These are phyloP conservation scores for Botrytis deweyae DNA, from an alignment of 2,329 filamentous ascomycete species.

Conservation along the genomic window DNA sequence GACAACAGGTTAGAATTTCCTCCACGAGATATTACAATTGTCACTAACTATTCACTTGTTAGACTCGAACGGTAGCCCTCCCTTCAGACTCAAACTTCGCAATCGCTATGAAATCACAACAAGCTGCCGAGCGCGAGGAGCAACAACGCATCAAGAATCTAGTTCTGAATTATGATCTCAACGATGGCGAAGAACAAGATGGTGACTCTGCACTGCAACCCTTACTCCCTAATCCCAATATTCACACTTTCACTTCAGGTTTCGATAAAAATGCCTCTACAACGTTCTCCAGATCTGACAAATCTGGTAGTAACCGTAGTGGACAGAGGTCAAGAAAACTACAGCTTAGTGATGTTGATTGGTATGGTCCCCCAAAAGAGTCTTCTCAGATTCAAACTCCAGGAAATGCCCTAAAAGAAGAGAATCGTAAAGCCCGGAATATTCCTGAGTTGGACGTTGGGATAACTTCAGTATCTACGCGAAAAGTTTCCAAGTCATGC, in stretches of 20 bases:
- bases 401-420: constrained; percentile 19
- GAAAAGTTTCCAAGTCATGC: constrained; percentile 12
- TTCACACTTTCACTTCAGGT: constrained; percentile 55
- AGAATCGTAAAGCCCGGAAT: background rate
- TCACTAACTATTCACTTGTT: constrained; percentile 22
- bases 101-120: constrained; percentile 92
- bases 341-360: constrained; percentile 95
- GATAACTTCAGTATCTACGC: background rate
- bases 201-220: constrained; percentile 58
- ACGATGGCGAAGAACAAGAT: constrained; percentile 76
- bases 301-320: constrained; percentile 48
- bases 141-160: constrained; percentile 98
- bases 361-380: constrained; percentile 59
- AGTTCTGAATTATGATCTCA: constrained; percentile 92
- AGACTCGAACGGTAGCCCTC: constrained; percentile 89
- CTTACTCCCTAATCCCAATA: constrained; percentile 49
- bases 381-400: constrained; percentile 27
- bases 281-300: constrained; percentile 38
- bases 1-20: constrained; percentile 69
- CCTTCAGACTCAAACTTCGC: constrained; percentile 92
- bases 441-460: constrained; percentile 11
- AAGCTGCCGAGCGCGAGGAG: constrained; percentile 91
- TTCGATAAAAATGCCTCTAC: constrained; percentile 51
- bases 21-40: background rate
- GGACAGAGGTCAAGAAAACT: constrained; percentile 85